phyloP scores from a whole-genome alignment of 2,329 filamentous ascomycete species.

The Penicillium sp. region DNA sequence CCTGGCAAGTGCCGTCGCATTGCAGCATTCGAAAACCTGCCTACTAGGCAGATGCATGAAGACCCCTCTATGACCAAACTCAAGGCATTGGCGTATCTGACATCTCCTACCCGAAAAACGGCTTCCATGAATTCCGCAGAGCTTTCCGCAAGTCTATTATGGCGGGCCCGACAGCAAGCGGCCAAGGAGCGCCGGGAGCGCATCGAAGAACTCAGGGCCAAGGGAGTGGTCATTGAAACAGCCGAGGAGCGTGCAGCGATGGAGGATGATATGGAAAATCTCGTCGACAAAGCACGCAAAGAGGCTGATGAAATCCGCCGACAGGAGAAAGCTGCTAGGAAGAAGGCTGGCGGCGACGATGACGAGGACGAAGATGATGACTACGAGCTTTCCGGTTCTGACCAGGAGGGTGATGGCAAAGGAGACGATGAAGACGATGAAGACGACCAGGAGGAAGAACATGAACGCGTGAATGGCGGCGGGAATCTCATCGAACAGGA shows the following conservation, averaged over 20 bases:
- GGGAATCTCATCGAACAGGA: slow-evolving; percentile 28
- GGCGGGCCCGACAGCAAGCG: slow-evolving; percentile 77
- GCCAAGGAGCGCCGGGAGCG: slow-evolving; percentile 72
- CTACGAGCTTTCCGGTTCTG: slow-evolving; percentile 50
- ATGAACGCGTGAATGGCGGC: slow-evolving; percentile 19
- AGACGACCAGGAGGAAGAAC: slow-evolving; percentile 30
- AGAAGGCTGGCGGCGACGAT: slow-evolving; percentile 58
- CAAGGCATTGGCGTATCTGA: slow-evolving; percentile 72
- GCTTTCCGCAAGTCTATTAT: slow-evolving; percentile 66
- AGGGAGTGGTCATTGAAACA: slow-evolving; percentile 78
- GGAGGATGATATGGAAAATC: slow-evolving; percentile 79
- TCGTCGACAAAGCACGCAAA: slow-evolving; percentile 78
- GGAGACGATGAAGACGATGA: slow-evolving; percentile 39
- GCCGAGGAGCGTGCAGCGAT: slow-evolving; percentile 82
- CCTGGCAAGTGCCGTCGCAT: slow-evolving; percentile 45
- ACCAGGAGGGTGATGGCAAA: slow-evolving; percentile 42
- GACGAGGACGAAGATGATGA: slow-evolving; percentile 55
- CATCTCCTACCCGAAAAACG: slow-evolving; percentile 56
- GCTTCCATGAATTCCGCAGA: slow-evolving; percentile 66
- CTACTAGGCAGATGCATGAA: slow-evolving; percentile 62
- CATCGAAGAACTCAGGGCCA: slow-evolving; percentile 72
- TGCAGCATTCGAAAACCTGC: slow-evolving; percentile 69
- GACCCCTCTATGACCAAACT: slow-evolving; percentile 62
- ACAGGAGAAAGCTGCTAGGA: slow-evolving; percentile 72
- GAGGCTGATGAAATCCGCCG: slow-evolving; percentile 78